Conservation (phyloP, 441 rosid species). For the Brassica balearica region DNA sequence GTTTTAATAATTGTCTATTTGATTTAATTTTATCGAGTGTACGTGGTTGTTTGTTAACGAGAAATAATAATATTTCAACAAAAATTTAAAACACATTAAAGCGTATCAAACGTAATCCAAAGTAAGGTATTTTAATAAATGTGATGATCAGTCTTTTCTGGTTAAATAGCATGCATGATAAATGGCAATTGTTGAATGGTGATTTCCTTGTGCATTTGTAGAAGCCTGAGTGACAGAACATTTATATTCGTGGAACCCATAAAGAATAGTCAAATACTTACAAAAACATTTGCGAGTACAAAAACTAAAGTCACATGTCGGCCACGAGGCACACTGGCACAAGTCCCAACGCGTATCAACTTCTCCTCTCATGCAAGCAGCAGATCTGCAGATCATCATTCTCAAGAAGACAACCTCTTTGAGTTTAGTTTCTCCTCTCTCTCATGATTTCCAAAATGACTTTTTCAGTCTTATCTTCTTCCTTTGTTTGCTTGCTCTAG, state of each 20-base stretch:
- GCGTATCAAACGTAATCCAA: no score
- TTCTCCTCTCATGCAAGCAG: constrained; percentile 30
- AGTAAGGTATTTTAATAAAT: no score
- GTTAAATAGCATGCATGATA: no score
- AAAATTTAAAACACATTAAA: no score
- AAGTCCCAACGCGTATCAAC: constrained; percentile 31
- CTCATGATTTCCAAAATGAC: constrained; percentile 6
- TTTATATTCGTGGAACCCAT: no score
- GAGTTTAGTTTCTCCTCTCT: background rate
- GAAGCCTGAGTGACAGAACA: no score
- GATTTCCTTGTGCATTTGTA: no score
- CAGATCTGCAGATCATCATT: constrained; percentile 43
- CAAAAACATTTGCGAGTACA: background rate
- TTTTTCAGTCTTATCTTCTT: constrained; percentile 14
- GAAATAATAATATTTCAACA: background rate
- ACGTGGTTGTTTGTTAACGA: background rate
- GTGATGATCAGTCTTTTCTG: no score
- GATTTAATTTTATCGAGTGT: background rate
- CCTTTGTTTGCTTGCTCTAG: background rate
- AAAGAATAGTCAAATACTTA: no score
- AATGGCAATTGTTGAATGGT: no score
- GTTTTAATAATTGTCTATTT: background rate
- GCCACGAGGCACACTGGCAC: constrained; percentile 12
- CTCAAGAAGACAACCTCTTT: constrained; percentile 21
- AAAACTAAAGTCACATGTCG: constrained; percentile 33